Evolutionary conservation across 1,284 basidiomycete species (phyloP).

Genomic region (Thecaphora thlaspeos): DNA sequence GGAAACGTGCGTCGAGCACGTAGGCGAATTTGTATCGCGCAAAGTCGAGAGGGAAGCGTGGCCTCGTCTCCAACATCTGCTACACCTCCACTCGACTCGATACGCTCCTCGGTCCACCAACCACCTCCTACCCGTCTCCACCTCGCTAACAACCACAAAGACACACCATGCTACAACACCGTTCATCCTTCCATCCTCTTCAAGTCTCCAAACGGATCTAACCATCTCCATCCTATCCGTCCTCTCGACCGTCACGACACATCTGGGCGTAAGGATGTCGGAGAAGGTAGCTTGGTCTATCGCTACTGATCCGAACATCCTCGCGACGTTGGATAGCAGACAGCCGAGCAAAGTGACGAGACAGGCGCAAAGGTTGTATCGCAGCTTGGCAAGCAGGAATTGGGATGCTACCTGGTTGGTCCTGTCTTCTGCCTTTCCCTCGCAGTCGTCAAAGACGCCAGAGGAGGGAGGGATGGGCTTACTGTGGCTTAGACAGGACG

Average conservation of each 20-base stretch:
- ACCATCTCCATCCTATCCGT: slow-evolving; percentile 16
- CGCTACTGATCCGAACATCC: slow-evolving; percentile 8
- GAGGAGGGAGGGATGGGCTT: background rate
- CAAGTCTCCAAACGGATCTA: slow-evolving; percentile 13
- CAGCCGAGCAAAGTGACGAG: slow-evolving; percentile 11
- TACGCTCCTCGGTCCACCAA: background rate
- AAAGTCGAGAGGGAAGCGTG: slow-evolving; percentile 44
- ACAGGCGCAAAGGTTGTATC: slow-evolving; percentile 10
- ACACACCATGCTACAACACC: slow-evolving; percentile 5
- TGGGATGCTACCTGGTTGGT: slow-evolving; percentile 12
- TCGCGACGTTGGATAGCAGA: slow-evolving; percentile 11
- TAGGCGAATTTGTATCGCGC: slow-evolving; percentile 44
- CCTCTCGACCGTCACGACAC: slow-evolving; percentile 8
- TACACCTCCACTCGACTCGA: slow-evolving; percentile 12
- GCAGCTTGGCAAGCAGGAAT: slow-evolving; percentile 9
- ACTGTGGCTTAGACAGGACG: no score
- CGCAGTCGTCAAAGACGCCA: background rate
- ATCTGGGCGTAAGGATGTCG: slow-evolving; percentile 9
- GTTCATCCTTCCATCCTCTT: slow-evolving; percentile 15
- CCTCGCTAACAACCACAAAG: background rate
- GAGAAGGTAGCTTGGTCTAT: slow-evolving; percentile 25
- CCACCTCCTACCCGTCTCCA: no score
- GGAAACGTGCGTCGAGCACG: slow-evolving; percentile 16
- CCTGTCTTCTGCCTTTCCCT: slow-evolving; percentile 7
- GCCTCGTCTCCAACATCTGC: slow-evolving; percentile 38